Evolutionary conservation across 768 basidiomycete species (phyloP), one percentile per base, ranked within the genome.

Genomic region (Erythrobasidium yunnanense): DNA sequence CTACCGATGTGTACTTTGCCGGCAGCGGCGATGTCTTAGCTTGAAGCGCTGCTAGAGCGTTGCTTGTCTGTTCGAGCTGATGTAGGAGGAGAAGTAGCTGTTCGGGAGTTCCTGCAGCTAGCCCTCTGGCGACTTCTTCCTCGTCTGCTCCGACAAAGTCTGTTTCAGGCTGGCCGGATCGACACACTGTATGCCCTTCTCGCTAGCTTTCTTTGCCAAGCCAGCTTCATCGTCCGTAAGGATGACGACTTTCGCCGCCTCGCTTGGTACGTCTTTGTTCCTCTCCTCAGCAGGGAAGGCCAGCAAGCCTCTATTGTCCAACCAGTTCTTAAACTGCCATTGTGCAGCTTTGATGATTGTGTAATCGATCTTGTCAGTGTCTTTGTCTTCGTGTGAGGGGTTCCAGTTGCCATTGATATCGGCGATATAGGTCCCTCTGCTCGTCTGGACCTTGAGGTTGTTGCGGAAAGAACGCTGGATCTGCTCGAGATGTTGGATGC

Each of bases 261-360:
- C 29, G 29, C 23, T 32, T n/a, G n/a, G n/a, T n/a, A n/a, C n/a
- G n/a, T n/a, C n/a, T n/a, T n/a, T n/a, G n/a, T n/a, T n/a, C 33
- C 15, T 6, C 7, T 58, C n/a, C 4, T 23, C 27, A 7, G 45
- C 13, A 22, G 46, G 42, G 38, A 32, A 23, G 22, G 32, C 49
- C 7, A 63, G 30, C 32, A 63, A 29, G 18, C 29, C 35, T 11
- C 60, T 46, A 32, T 90, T 84, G 77, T 93, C 88, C 33, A 85
- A 78, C 84, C 90, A 96, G 73, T 96, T 90, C 33, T 90, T 87
- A 58, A 87, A 82, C 73, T 96, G 93, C 88, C 90, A 96, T 54
- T 87, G 81, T 18, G 89, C 91, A 34, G 90, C 87, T 72, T 87
- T 86, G 47, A 97, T 81, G 66, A 99, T 95, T 57, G 92, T 80